Percentiles rank a stretch among this genome's conserved stretches.
Evolutionary conservation across 148 eudicot genomes (phyloP).

Genomic region (Nepenthes gracilis): DNA sequence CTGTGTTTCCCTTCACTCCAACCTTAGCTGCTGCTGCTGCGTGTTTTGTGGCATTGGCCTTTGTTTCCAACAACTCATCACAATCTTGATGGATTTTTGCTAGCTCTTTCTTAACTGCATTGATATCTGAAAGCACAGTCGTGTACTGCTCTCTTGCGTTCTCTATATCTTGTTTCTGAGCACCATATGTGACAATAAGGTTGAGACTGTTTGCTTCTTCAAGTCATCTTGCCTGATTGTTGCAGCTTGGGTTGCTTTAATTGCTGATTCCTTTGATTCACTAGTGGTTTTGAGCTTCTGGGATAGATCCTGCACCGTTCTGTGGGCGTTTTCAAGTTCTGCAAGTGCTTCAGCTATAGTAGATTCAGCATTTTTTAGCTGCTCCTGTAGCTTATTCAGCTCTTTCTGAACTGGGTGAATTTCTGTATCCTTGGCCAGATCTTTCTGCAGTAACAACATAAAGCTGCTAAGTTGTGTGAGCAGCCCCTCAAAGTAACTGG

Average conservation of each 20-base stretch:
- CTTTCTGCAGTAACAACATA: slow-evolving; percentile 38
- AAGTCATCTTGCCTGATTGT: slow-evolving; percentile 32
- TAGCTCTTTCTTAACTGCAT: too few species aligned
- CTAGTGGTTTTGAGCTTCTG: slow-evolving; percentile 38
- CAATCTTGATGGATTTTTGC: too few species aligned
- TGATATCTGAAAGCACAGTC: not conserved
- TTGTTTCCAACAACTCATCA: too few species aligned
- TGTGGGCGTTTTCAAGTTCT: slow-evolving; percentile 58
- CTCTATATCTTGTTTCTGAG: slow-evolving; percentile 30
- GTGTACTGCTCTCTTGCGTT: slow-evolving; percentile 33
- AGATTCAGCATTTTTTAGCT: slow-evolving; percentile 62
- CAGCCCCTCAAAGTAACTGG: too few species aligned
- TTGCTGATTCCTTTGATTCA: slow-evolving; percentile 58
- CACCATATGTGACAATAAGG: slow-evolving; percentile 15
- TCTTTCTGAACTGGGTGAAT: slow-evolving; percentile 79
- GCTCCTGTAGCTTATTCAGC: slow-evolving; percentile 68
- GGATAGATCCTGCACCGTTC: slow-evolving; percentile 47
- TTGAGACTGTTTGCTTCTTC: slow-evolving; percentile 27
- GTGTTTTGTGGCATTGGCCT: slow-evolving; percentile 10
- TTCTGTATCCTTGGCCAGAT: slow-evolving; percentile 61
- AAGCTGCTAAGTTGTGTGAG: too few species aligned
- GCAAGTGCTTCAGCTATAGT: slow-evolving; percentile 65
- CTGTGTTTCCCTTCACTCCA: slow-evolving; percentile 25
- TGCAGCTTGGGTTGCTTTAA: slow-evolving; percentile 45
- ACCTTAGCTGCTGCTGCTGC: slow-evolving; percentile 36